Evolutionary conservation across 805 yeast species (phyloP).

Genomic region (Allodekkera sacchari): DNA sequence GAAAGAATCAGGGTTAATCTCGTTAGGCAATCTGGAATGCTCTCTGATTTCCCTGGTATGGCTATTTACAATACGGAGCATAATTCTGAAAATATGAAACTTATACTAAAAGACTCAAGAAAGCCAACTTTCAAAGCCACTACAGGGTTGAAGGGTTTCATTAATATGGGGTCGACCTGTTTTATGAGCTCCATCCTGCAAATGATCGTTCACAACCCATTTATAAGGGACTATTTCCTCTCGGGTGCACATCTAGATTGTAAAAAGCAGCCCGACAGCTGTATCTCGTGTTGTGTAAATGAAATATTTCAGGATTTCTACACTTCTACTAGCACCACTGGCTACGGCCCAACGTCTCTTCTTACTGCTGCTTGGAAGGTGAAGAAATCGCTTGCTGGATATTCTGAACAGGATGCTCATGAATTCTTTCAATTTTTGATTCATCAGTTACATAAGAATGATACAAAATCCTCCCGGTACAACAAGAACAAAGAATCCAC

Average conservation of each 20-base stretch:
- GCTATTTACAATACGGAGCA: conserved; percentile 23
- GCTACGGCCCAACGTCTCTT: conserved; percentile 75
- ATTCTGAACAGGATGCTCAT: conserved; percentile 97
- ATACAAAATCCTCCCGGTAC: conserved; percentile 19
- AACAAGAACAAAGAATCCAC: conserved; percentile 15
- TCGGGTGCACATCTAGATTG: conserved; percentile 64
- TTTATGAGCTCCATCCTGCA: conserved; percentile 93
- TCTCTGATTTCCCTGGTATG: conserved; percentile 21
- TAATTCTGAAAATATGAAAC: conserved; percentile 14
- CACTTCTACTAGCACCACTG: conserved; percentile 50
- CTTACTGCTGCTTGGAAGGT: conserved; percentile 84
- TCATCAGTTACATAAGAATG: conserved; percentile 66
- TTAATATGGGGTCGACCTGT: conserved; percentile 95
- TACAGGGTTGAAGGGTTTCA: conserved; percentile 80
- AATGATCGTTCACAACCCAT: conserved; percentile 83
- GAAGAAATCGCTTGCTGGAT: conserved; percentile 83
- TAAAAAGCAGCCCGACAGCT: conserved; percentile 31
- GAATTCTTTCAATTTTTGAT: conserved; percentile 92
- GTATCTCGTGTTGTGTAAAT: conserved; percentile 83
- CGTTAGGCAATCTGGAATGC: conserved; percentile 13
- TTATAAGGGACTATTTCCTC: conserved; percentile 69
- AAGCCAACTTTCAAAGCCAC: conserved; percentile 47
- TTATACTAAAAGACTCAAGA: conserved; percentile 26
- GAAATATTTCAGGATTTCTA: conserved; percentile 68
- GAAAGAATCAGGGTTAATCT: conserved; percentile 39